A percentile compares a stretch with the other conserved stretches of the same genome.
These are phyloP conservation scores for Pyrenopolyporus hunteri DNA, from an alignment of 495 filamentous ascomycete species.

Conservation along the genomic window DNA sequence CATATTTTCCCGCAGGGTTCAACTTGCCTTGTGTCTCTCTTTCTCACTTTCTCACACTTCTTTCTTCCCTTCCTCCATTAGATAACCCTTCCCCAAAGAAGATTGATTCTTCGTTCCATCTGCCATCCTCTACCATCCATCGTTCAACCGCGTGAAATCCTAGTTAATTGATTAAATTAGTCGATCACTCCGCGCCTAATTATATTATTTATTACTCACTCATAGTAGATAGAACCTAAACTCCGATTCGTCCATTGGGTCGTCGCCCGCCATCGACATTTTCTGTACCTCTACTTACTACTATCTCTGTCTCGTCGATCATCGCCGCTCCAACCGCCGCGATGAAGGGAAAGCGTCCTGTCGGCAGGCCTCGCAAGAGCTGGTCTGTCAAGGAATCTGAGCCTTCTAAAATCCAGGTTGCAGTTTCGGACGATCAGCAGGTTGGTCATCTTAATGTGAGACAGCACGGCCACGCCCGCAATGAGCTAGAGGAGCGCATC, in stretches of 20 bases:
- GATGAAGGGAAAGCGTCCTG: conserved; percentile 28
- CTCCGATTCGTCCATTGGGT: conserved; percentile 14
- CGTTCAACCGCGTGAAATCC: conserved; percentile 9
- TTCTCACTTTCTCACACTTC: background rate
- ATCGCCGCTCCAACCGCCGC: background rate
- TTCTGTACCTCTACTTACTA: conserved; percentile 4
- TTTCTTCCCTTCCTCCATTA: background rate
- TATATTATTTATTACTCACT: background rate
- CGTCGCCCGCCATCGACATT: conserved; percentile 1
- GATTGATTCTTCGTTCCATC: background rate
- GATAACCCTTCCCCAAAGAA: background rate
- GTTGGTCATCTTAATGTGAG: conserved; percentile 35
- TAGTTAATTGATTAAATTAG: conserved; percentile 13
- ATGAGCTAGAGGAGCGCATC: conserved; percentile 63
- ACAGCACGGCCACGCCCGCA: conserved; percentile 39
- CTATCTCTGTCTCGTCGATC: background rate
- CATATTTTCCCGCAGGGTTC: conserved; percentile 17
- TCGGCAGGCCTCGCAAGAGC: conserved; percentile 29
- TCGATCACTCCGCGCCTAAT: conserved; percentile 12
- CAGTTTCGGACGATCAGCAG: conserved; percentile 38
- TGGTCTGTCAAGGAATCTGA: conserved; percentile 10
- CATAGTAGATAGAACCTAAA: background rate
- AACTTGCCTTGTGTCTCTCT: conserved; percentile 1
- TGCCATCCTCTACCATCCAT: background rate
- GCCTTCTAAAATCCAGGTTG: conserved; percentile 13